phyloP scores from a whole-genome alignment of 352 stramenopile species.

The Elongisporangium undulatum region DNA sequence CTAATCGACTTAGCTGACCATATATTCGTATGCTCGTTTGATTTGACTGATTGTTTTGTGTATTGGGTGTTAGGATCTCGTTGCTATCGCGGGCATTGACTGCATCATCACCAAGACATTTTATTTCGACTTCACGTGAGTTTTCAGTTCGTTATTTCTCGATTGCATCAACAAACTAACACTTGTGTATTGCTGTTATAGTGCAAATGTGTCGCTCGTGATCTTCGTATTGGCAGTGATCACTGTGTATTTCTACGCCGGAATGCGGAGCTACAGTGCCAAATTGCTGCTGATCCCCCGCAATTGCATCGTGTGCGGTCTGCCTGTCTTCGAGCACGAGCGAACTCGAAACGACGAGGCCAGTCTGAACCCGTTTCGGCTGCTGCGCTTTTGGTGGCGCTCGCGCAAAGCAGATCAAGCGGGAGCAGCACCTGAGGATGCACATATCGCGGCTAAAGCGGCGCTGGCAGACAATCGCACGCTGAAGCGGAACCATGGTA shows the following conservation, averaged over 20 bases:
- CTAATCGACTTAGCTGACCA: background rate
- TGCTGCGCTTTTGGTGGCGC: slow-evolving; percentile 43
- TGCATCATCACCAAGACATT: slow-evolving; percentile 70
- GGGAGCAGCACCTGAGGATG: background rate
- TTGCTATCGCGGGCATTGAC: slow-evolving; percentile 66
- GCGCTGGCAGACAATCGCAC: slow-evolving; percentile 24
- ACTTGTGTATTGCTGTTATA: slow-evolving; percentile 8
- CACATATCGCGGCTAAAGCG: background rate
- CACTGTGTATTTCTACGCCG: slow-evolving; percentile 58
- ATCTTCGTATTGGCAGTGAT: slow-evolving; percentile 38
- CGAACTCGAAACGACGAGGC: slow-evolving; percentile 44
- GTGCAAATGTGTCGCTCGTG: slow-evolving; percentile 51
- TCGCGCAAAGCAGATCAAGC: background rate
- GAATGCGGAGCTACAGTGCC: slow-evolving; percentile 52
- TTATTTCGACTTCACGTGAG: slow-evolving; percentile 76
- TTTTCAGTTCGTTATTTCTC: background rate
- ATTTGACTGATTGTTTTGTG: background rate
- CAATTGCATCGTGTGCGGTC: slow-evolving; percentile 59
- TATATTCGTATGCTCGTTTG: background rate
- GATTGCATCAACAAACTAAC: background rate
- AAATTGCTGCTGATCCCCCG: slow-evolving; percentile 68
- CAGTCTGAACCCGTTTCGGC: slow-evolving; percentile 44
- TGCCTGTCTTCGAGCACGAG: slow-evolving; percentile 58
- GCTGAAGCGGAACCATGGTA: slow-evolving; percentile 64
- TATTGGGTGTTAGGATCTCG: slow-evolving; percentile 42